Conservation (phyloP, 176 grass and related monocot genomes). For the Oryza australiensis region DNA sequence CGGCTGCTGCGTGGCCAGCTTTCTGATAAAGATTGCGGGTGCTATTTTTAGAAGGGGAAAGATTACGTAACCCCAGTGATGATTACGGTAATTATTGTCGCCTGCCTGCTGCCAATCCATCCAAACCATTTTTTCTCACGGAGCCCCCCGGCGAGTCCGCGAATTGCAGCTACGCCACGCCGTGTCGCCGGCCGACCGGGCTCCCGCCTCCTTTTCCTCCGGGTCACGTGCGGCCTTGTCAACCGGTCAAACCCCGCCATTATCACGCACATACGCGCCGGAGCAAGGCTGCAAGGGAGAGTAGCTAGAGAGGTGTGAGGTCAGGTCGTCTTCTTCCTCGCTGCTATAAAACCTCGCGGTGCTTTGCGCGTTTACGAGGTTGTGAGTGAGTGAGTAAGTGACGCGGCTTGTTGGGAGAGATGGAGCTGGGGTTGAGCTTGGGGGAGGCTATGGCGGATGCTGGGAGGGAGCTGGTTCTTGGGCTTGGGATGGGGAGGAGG, state of each 20-base stretch:
- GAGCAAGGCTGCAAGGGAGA: neutral
- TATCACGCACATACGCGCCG: constrained; percentile 24
- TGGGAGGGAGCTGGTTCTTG: constrained; percentile 61
- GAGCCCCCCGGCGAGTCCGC: neutral
- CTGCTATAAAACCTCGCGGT: constrained; percentile 32
- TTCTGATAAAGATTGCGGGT: constrained; percentile 64
- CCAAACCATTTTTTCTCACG: neutral
- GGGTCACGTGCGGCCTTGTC: constrained; percentile 60
- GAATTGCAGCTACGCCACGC: neutral
- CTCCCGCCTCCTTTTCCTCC: neutral
- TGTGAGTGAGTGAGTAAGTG: neutral
- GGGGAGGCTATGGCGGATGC: constrained; percentile 54
- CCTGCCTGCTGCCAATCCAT: constrained; percentile 21
- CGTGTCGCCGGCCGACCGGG: too few species aligned
- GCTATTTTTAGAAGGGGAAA: constrained; percentile 60
- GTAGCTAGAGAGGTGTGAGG: too few species aligned
- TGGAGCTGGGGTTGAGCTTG: constrained; percentile 83
- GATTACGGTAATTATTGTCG: constrained; percentile 58
- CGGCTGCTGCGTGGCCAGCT: constrained; percentile 35
- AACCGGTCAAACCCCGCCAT: constrained; percentile 69
- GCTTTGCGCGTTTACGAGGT: constrained; percentile 23
- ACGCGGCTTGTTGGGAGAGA: neutral
- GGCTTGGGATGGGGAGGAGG: constrained; percentile 43
- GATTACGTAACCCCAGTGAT: constrained; percentile 66
- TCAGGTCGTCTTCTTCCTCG: constrained; percentile 9